Conservation (phyloP, 164 flowering plant genomes). For the Berberis vulgaris region DNA sequence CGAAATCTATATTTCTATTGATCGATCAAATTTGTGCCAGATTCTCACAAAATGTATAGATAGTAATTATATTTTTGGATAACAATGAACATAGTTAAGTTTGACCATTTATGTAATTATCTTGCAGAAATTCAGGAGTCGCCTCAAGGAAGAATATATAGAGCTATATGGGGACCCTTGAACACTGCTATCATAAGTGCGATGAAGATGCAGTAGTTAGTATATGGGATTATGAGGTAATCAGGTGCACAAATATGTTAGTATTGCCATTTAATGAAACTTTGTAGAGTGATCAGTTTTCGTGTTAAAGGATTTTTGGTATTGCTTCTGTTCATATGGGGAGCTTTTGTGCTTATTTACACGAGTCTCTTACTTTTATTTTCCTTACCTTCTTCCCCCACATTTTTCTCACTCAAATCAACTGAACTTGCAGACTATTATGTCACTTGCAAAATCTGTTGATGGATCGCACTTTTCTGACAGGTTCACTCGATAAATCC, state of each 20-base stretch:
- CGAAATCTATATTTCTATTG: too few species aligned
- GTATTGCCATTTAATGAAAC: background rate
- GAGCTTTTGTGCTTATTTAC: too few species aligned
- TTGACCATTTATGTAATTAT: background rate
- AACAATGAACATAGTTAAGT: too few species aligned
- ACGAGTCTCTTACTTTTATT: too few species aligned
- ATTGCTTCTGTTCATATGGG: too few species aligned
- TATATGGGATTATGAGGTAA: conserved; percentile 92
- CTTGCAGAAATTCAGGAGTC: conserved; percentile 67
- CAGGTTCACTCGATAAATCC: conserved; percentile 86
- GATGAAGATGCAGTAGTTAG: conserved; percentile 91
- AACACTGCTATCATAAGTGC: conserved; percentile 76
- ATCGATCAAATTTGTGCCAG: too few species aligned
- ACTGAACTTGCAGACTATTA: conserved; percentile 34
- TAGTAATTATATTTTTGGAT: too few species aligned
- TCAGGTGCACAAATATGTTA: background rate
- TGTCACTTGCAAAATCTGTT: conserved; percentile 64
- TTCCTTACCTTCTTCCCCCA: too few species aligned
- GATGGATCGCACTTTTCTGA: conserved; percentile 83
- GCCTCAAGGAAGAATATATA: conserved; percentile 73
- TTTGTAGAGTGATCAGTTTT: background rate
- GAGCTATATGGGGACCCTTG: conserved; percentile 96
- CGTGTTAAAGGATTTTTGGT: background rate
- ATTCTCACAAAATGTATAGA: too few species aligned
- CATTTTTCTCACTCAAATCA: background rate